Evolutionary conservation across 371 early-diverging fungal species (phyloP).

Genomic region (Paraphysoderma sedebokerense): DNA sequence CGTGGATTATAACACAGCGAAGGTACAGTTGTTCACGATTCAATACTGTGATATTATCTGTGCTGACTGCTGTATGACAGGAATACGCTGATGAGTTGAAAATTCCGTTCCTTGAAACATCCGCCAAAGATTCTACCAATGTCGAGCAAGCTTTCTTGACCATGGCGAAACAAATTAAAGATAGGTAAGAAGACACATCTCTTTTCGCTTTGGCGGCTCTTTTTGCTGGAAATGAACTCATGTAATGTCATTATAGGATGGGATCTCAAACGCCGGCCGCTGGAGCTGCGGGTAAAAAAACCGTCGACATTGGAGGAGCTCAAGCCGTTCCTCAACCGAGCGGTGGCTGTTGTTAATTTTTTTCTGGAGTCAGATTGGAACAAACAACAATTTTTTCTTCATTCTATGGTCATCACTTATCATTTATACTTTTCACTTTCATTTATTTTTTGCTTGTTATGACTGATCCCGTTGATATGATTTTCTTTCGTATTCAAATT

Average conservation of each 20-base stretch:
- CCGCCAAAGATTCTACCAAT: constrained; percentile 90
- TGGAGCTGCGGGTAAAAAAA: constrained; percentile 2
- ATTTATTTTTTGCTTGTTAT: too few relatives aligned
- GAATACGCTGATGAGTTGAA: constrained; percentile 70
- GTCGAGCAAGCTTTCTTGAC: constrained; percentile 96
- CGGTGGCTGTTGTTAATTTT: too few relatives aligned
- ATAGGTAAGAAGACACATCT: constrained; percentile 28
- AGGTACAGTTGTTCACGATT: constrained; percentile 8
- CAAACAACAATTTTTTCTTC: too few relatives aligned
- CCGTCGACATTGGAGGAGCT: constrained; percentile 1
- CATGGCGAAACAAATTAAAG: constrained; percentile 64
- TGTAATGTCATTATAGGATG: constrained; percentile 4
- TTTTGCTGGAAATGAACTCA: not conserved
- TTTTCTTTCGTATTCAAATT: too few relatives aligned
- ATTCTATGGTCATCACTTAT: too few relatives aligned
- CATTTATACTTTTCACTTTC: too few relatives aligned
- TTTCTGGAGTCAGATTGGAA: too few relatives aligned
- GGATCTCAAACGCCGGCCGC: constrained; percentile 5
- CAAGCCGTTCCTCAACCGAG: not conserved
- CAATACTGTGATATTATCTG: not conserved
- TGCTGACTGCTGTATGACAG: constrained; percentile 27
- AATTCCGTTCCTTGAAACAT: constrained; percentile 88
- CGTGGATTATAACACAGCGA: constrained; percentile 31
- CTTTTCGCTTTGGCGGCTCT: not conserved
- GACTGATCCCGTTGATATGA: too few relatives aligned